Evolutionary conservation across 768 basidiomycete genomes (phyloP).

Genomic region (Coprinopsis cinerea): DNA sequence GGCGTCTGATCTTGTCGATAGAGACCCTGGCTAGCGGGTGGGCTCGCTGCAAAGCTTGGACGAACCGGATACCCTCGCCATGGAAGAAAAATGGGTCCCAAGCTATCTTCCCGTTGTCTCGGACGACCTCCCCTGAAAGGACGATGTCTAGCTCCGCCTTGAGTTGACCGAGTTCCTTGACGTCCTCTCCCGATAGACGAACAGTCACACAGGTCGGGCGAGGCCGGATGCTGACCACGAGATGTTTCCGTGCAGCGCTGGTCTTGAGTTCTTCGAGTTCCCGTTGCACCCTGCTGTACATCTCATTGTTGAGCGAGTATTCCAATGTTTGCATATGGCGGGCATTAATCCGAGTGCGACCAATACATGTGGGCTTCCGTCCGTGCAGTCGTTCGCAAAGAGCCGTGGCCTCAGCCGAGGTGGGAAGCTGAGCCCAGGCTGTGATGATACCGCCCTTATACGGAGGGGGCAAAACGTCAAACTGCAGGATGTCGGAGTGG

Average conservation of each 20-base stretch:
- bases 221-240: slow-evolving; percentile 15
- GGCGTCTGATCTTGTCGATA: slow-evolving; percentile 33
- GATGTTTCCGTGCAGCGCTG: slow-evolving; percentile 26
- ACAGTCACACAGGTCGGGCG: slow-evolving; percentile 27
- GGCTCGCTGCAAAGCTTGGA: slow-evolving; percentile 36
- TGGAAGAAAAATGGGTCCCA: slow-evolving; percentile 65
- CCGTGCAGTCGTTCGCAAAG: slow-evolving; percentile 45
- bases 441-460: slow-evolving; percentile 43
- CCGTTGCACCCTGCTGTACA: slow-evolving; percentile 32
- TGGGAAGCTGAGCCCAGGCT: slow-evolving; percentile 52
- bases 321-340: slow-evolving; percentile 48
- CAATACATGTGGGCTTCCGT: slow-evolving; percentile 39
- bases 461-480: slow-evolving; percentile 47
- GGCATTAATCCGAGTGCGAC: slow-evolving; percentile 41
- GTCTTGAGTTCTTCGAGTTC: slow-evolving; percentile 44
- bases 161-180: slow-evolving; percentile 45
- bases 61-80: slow-evolving; percentile 34
- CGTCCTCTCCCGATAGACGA: slow-evolving; percentile 44
- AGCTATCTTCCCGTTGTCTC: slow-evolving; percentile 40
- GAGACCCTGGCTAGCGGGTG: slow-evolving; percentile 39
- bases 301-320: slow-evolving; percentile 33
- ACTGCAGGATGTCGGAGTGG: slow-evolving; percentile 22
- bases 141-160: slow-evolving; percentile 60
- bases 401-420: slow-evolving; percentile 43
- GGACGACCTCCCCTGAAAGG: slow-evolving; percentile 54